These are phyloP conservation scores for Trypanosomatidae sp. DNA, from an alignment of 208 protist genomes.

Conservation along the genomic window DNA sequence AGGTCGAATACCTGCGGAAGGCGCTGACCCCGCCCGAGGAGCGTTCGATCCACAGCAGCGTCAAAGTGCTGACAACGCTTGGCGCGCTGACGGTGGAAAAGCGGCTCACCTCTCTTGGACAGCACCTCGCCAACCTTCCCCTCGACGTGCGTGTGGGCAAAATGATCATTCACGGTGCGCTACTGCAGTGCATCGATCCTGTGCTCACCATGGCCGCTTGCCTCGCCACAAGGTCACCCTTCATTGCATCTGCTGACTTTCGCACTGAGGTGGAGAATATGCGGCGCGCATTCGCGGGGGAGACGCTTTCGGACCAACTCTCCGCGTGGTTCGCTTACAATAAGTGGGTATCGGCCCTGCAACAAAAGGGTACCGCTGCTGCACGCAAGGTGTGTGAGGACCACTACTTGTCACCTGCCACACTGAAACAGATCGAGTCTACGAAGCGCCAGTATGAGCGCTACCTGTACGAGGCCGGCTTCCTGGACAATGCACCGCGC, in stretches of 20 bases:
- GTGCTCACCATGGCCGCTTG: constrained; percentile 96
- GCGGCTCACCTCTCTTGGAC: constrained; percentile 90
- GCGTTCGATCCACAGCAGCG: constrained; percentile 78
- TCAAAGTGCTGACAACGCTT: constrained; percentile 82
- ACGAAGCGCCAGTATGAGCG: constrained; percentile 93
- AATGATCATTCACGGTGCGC: constrained; percentile 95
- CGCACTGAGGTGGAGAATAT: constrained; percentile 82
- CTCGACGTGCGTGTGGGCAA: constrained; percentile 92
- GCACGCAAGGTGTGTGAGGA: constrained; percentile 74
- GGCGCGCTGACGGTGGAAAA: constrained; percentile 84
- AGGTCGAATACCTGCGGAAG: constrained; percentile 89
- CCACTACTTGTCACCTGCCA: constrained; percentile 77
- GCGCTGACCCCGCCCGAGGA: constrained; percentile 85
- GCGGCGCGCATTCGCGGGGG: constrained; percentile 65
- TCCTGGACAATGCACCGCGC: constrained; percentile 58
- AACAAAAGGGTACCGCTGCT: constrained; percentile 45
- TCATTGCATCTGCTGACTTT: constrained; percentile 91
- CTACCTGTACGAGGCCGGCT: constrained; percentile 90
- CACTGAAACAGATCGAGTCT: constrained; percentile 85
- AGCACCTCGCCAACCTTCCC: constrained; percentile 91
- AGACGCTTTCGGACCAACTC: constrained; percentile 89
- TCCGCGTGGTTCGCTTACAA: constrained; percentile 89
- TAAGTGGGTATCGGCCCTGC: constrained; percentile 53
- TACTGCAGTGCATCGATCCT: constrained; percentile 96
- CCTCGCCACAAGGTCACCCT: constrained; percentile 84